phyloP scores from a whole-genome alignment of 140 eudicot genomes.

The Stevia rebaudiana region DNA sequence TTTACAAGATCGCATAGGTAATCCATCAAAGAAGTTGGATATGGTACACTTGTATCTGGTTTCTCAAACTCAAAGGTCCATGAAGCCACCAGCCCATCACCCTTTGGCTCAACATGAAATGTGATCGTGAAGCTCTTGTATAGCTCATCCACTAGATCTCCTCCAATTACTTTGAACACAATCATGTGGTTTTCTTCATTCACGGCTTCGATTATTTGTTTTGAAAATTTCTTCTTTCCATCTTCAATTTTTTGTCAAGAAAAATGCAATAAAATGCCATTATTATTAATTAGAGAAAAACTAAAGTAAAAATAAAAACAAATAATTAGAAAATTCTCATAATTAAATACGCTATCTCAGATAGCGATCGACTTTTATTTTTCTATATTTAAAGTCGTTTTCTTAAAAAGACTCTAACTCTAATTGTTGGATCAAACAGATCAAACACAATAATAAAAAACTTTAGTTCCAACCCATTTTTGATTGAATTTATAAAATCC shows the following conservation, averaged over 20 bases:
- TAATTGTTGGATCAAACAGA: no score
- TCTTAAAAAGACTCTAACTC: no score
- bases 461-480: no score
- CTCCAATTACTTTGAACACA: constrained; percentile 35
- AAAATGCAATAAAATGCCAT: background rate
- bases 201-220: constrained; percentile 33
- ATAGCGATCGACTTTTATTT: no score
- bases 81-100: constrained; percentile 31
- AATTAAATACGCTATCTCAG: no score
- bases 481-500: no score
- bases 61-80: constrained; percentile 57
- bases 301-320: background rate
- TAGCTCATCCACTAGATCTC: constrained; percentile 43
- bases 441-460: no score
- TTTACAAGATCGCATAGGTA: constrained; percentile 34
- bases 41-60: constrained; percentile 21
- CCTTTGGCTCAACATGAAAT: constrained; percentile 35
- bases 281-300: background rate
- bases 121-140: constrained; percentile 35
- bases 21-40: constrained; percentile 42
- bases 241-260: constrained; percentile 11
- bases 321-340: no score
- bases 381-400: no score
- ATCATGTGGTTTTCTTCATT: constrained; percentile 39
- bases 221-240: constrained; percentile 36